Evolutionary conservation across 495 filamentous ascomycete species (phyloP).

Genomic region (Pyrenula massariospora): DNA sequence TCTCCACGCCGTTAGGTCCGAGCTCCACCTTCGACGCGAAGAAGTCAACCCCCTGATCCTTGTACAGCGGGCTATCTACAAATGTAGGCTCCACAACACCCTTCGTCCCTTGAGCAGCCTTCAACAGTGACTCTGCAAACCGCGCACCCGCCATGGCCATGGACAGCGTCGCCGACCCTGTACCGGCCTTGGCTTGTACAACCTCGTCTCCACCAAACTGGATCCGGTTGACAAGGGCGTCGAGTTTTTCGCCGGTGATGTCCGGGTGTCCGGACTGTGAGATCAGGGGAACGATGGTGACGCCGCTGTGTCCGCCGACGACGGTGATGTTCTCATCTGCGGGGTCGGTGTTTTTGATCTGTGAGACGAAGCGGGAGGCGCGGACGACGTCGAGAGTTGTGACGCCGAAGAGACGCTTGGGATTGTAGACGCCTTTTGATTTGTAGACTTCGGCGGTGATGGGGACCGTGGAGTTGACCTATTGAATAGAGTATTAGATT

Average conservation of each 20-base stretch:
- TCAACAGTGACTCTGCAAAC: slow-evolving; percentile 90
- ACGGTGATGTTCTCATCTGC: slow-evolving; percentile 88
- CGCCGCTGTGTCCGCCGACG: slow-evolving; percentile 92
- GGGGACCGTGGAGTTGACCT: slow-evolving; percentile 96
- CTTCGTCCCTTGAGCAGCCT: slow-evolving; percentile 87
- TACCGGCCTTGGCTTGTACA: slow-evolving; percentile 96
- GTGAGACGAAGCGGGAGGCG: slow-evolving; percentile 90
- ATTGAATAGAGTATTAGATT: slow-evolving; percentile 2
- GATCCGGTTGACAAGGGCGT: slow-evolving; percentile 81
- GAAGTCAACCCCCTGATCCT: slow-evolving; percentile 92
- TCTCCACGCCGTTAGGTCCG: slow-evolving; percentile 89
- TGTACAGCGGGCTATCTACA: slow-evolving; percentile 92
- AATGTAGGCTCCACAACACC: slow-evolving; percentile 93
- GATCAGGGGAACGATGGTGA: slow-evolving; percentile 95
- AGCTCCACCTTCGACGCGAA: slow-evolving; percentile 91
- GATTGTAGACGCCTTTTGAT: slow-evolving; percentile 87
- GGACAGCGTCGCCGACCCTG: slow-evolving; percentile 93
- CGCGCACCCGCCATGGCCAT: slow-evolving; percentile 98
- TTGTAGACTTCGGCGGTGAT: slow-evolving; percentile 97
- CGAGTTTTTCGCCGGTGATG: slow-evolving; percentile 60
- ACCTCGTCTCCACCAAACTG: slow-evolving; percentile 99
- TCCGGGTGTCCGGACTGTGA: slow-evolving; percentile 83
- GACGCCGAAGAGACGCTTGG: slow-evolving; percentile 96
- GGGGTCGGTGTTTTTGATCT: slow-evolving; percentile 84
- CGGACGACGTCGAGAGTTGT: slow-evolving; percentile 98